Conservation (phyloP, 768 basidiomycete genomes). For the Thelephora aurantiotincta region DNA sequence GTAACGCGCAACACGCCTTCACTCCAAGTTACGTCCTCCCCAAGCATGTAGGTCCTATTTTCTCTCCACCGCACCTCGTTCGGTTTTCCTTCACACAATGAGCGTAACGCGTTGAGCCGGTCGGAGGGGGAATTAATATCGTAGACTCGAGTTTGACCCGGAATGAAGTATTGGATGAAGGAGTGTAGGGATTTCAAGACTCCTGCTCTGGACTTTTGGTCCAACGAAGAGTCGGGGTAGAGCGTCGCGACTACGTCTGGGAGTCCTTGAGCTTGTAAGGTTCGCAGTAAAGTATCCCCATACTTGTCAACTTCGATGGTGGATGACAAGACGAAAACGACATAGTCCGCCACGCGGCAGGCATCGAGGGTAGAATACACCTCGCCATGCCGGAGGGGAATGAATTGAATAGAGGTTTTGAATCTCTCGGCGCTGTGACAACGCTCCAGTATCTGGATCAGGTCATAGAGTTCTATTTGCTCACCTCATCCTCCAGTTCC, state of each 20-base stretch:
- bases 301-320: slow-evolving; percentile 68
- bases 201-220: slow-evolving; percentile 47
- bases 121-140: slow-evolving; percentile 58
- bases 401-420: slow-evolving; percentile 83
- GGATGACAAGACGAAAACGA: slow-evolving; percentile 73
- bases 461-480: slow-evolving; percentile 10
- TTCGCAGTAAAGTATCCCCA: slow-evolving; percentile 81
- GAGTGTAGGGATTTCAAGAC: slow-evolving; percentile 83
- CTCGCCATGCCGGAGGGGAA: slow-evolving; percentile 55
- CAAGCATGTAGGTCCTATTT: slow-evolving; percentile 63
- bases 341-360: slow-evolving; percentile 82
- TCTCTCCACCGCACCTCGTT: slow-evolving; percentile 72
- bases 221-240: slow-evolving; percentile 36
- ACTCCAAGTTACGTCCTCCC: slow-evolving; percentile 49
- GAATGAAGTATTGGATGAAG: slow-evolving; percentile 92
- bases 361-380: slow-evolving; percentile 75
- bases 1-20: slow-evolving; percentile 60
- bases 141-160: slow-evolving; percentile 61
- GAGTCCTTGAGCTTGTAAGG: slow-evolving; percentile 82
- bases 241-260: slow-evolving; percentile 72
- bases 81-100: slow-evolving; percentile 78
- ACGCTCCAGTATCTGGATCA: slow-evolving; percentile 1
- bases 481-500: slow-evolving; percentile 58
- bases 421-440: slow-evolving; percentile 64
- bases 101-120: slow-evolving; percentile 54